A percentile compares a stretch with the other conserved stretches of the same genome.
Conservation (phyloP, 2,329 filamentous ascomycete species). For the Cadophora gregata region DNA sequence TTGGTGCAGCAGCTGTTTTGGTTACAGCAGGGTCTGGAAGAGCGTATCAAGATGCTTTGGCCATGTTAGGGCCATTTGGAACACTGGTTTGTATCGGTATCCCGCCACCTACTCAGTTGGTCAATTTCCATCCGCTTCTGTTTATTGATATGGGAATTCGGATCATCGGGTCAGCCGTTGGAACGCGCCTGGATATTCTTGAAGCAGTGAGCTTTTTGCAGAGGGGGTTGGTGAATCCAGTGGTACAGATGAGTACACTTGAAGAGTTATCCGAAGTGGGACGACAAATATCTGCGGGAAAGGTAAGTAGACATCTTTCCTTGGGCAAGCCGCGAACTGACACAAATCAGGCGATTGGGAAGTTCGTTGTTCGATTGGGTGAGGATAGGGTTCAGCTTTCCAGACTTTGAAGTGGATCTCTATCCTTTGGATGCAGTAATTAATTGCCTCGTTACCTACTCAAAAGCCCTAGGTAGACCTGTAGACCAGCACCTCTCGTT, state of each 20-base stretch:
- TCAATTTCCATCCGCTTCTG: constrained; percentile 46
- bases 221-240: constrained; percentile 44
- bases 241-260: constrained; percentile 39
- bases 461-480: no score
- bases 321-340: background rate
- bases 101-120: constrained; percentile 36
- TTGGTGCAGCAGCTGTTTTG: background rate
- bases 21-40: constrained; percentile 53
- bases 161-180: constrained; percentile 47
- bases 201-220: constrained; percentile 50
- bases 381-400: background rate
- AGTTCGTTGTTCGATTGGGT: constrained; percentile 12
- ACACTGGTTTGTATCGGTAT: constrained; percentile 33
- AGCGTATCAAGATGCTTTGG: constrained; percentile 50
- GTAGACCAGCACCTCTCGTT: no score
- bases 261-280: background rate
- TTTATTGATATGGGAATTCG: constrained; percentile 47
- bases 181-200: constrained; percentile 47
- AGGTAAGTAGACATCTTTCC: background rate
- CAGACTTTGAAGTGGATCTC: background rate
- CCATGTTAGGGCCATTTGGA: constrained; percentile 27
- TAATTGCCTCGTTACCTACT: no score
- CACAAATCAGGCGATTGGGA: constrained; percentile 16
- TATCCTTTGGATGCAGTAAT: no score
- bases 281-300: background rate